Evolutionary conservation across 2,329 filamentous ascomycete genomes (phyloP).

Genomic region (Pyricularia grisea): DNA sequence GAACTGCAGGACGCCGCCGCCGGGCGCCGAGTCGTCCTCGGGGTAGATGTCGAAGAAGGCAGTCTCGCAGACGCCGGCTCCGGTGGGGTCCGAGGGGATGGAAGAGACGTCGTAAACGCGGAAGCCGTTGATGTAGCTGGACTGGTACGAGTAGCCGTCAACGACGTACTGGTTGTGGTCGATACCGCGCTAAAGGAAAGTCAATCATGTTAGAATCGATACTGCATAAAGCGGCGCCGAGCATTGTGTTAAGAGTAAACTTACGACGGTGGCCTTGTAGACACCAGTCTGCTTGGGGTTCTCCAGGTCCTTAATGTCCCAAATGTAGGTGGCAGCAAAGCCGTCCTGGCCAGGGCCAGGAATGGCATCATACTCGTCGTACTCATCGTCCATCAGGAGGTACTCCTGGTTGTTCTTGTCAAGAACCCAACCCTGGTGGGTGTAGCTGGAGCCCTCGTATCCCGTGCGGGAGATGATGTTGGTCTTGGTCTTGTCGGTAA

Average conservation of each 20-base stretch:
- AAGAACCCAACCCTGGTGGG: conserved; percentile 46
- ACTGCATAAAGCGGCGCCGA: not conserved
- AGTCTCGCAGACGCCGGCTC: conserved; percentile 29
- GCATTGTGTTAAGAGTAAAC: conserved; percentile 11
- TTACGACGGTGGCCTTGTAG: conserved; percentile 19
- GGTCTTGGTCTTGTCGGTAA: conserved; percentile 36
- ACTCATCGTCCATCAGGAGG: conserved; percentile 41
- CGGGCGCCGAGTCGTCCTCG: conserved; percentile 31
- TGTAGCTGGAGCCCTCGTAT: conserved; percentile 48
- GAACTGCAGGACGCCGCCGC: conserved; percentile 25
- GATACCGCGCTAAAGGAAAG: conserved; percentile 18
- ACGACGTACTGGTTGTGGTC: conserved; percentile 37
- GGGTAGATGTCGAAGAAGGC: conserved; percentile 38
- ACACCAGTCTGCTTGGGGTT: conserved; percentile 30
- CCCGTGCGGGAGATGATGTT: conserved; percentile 41
- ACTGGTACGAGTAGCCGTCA: conserved; percentile 31
- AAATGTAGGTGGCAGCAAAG: conserved; percentile 38
- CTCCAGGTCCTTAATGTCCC: conserved; percentile 32
- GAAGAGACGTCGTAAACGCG: conserved; percentile 23
- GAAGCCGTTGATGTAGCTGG: conserved; percentile 35
- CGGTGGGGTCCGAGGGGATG: conserved; percentile 23
- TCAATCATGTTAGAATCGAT: not conserved
- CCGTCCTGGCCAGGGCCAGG: conserved; percentile 12
- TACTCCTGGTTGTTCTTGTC: conserved; percentile 31
- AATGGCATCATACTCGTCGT: conserved; percentile 35